Conservation (phyloP, 148 eudicot species). For the Chenopodium berlandieri region DNA sequence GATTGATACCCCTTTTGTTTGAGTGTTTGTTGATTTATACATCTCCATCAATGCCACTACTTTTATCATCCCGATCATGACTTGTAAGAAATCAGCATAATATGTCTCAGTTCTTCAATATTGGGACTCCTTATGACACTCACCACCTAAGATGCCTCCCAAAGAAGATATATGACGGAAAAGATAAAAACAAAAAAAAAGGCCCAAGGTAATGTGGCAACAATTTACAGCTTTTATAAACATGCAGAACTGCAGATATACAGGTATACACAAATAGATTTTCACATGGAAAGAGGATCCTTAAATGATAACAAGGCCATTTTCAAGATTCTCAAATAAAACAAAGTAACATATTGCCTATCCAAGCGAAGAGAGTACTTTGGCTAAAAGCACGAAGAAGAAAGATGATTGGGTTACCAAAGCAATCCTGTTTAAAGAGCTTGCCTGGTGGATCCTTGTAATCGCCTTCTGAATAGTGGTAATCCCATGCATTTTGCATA, state of each 20-base stretch:
- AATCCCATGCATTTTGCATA: conserved; percentile 96
- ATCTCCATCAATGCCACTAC: conserved; percentile 4
- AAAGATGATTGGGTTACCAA: conserved; percentile 37
- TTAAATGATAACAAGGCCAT: neutral
- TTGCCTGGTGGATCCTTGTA: conserved; percentile 97
- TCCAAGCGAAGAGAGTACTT: neutral
- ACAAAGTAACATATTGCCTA: neutral
- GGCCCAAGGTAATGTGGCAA: neutral
- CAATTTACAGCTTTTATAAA: neutral
- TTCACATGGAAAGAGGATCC: neutral
- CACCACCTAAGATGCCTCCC: neutral
- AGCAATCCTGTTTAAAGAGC: conserved; percentile 42
- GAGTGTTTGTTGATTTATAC: neutral
- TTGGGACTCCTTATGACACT: neutral
- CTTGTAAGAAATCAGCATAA: neutral
- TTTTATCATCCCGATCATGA: neutral
- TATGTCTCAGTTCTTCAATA: no score
- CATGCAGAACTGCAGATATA: neutral
- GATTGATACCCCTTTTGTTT: neutral
- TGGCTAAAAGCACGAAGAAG: conserved; percentile 3
- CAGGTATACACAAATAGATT: neutral
- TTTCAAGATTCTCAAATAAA: neutral
- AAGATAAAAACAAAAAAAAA: neutral
- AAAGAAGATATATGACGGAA: neutral
- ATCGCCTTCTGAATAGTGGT: conserved; percentile 80